Base-by-base conservation (phyloP, 169 alveolate genomes). In the Plasmodium gonderi region DNA sequence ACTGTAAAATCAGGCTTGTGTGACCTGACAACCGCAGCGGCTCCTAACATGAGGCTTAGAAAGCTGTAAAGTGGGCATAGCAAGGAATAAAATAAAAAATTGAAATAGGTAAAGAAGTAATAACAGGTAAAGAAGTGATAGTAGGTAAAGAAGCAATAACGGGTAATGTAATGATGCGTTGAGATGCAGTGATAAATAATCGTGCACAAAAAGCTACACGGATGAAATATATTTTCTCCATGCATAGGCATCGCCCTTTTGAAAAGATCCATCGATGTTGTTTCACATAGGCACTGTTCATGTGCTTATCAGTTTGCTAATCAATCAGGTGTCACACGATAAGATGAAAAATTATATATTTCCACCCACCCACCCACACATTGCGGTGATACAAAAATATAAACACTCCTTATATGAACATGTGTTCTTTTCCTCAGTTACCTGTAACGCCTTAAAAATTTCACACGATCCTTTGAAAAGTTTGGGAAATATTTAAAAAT, bases 371-470 rank as follows among this genome's bases (percentile, higher is more conserved):
- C 14, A 0, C 11, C 36, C 69, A 12, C 36, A 20, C 36, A n/a
- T 1, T 51, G 14, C 2, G 68, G 12, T 77, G 44, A n/a, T 40
- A 49, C 31, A 31, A 78, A 3, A 45, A 40, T 40, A 49, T 20
- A n/a, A 20, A 80, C 36, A 6, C 36, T 33, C 49, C 60, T 29
- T 72, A 49, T 72, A 42, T 72, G 1, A 20, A 29, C 40, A 2
- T 26, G 26, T 20, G 60, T 60, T 69, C 20, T 47, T 23, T n/a
- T 17, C 67, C 31, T 51, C 54, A 31, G 12, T 67, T 82, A 90
- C 94, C 94, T 78, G 74, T 90, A 90, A 60, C 91, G 94, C 82
- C 94, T 78, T 64, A 90, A 64, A 79, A 90, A 90, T 23, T 40
- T 78, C 40, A 90, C 94, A 49, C 90, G 45, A 65, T 90, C 94